Evolutionary conservation across 1,284 basidiomycete genomes (phyloP), one percentile per base, ranked within the genome.

Genomic region (Clitocybe nebularis): DNA sequence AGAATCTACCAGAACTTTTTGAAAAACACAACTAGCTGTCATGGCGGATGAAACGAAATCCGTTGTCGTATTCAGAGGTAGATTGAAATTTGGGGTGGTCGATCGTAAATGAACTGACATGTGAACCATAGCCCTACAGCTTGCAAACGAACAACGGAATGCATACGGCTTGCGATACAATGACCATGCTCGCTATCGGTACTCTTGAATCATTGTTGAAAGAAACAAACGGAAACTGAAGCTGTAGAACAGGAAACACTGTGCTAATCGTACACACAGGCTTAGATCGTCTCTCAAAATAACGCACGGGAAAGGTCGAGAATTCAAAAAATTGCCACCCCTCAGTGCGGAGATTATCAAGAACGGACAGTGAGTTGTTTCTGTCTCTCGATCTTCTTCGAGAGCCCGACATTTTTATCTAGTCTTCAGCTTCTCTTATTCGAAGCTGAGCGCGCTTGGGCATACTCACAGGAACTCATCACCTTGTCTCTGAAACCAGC

Each of bases 401-500:
- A 36, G 38, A 30, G 40, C 35, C 44, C 48, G 39, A 43, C 32
- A 26, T 32, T 41, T 20, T 33, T 14, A n/a, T 44, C 58, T n/a
- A 90, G 88, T 54, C 74, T 94, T 5, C 84, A 94, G 53, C 74
- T 96, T 1, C 68, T 93, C 29, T 74, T 96, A 7, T 85, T 93
- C 56, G 90, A 93, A 59, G 79, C 91, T 4, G 93, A 97, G 64
- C 81, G 93, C 36, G 88, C 91, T n/a, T 93, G 92, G 81, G 83
- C 90, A 0, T 83, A 90, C 63, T 84, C 91, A 6, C 89, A 93
- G 63, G 89, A 93, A 51, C 75, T 94, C 29, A 71, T 75, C 41
- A 62, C 75, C 2, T 64, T 74, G 41, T 69, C 82, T 8, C 63
- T 76, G 10, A 73, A 77, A 36, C 76, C 79, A 11, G 59, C 64